A percentile compares a stretch with the other conserved stretches of the same genome.
phyloP scores from a whole-genome alignment of 805 yeast genomes.

The Metschnikowia matae region DNA sequence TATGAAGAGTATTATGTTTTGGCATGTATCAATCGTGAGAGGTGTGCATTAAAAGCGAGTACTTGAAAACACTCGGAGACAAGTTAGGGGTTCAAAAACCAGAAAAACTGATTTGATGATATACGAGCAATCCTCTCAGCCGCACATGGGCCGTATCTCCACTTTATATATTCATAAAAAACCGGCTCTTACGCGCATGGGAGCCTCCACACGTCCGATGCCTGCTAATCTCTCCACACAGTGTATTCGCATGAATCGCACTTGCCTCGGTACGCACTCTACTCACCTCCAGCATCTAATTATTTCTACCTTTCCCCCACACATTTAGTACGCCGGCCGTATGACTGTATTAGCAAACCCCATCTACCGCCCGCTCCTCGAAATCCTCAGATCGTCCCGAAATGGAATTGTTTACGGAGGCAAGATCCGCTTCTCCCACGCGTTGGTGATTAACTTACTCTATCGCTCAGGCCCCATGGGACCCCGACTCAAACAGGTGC shows the following conservation, averaged over 20 bases:
- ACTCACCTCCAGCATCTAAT: neutral
- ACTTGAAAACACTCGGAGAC: no score
- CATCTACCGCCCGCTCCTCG: slow-evolving; percentile 29
- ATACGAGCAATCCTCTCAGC: neutral
- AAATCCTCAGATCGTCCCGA: slow-evolving; percentile 34
- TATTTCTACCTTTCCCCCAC: neutral
- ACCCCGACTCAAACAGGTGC: slow-evolving; percentile 44
- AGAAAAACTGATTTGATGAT: neutral
- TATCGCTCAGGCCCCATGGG: slow-evolving; percentile 49
- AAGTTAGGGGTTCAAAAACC: no score
- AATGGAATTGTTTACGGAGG: slow-evolving; percentile 60
- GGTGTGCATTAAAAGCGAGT: no score
- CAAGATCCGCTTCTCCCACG: slow-evolving; percentile 58
- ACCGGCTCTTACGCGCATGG: neutral
- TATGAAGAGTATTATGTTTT: no score
- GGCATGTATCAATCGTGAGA: no score
- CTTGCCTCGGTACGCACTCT: slow-evolving; percentile 3
- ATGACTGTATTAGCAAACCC: slow-evolving; percentile 22
- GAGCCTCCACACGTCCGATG: slow-evolving; percentile 1
- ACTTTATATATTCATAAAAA: neutral
- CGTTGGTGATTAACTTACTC: slow-evolving; percentile 55
- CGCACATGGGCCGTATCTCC: slow-evolving; percentile 1
- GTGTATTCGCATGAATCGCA: slow-evolving; percentile 1
- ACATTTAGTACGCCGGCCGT: slow-evolving; percentile 1
- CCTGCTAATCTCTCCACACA: slow-evolving; percentile 1